Conservation (phyloP, 306 rosid genomes). For the Luffa aegyptiaca region DNA sequence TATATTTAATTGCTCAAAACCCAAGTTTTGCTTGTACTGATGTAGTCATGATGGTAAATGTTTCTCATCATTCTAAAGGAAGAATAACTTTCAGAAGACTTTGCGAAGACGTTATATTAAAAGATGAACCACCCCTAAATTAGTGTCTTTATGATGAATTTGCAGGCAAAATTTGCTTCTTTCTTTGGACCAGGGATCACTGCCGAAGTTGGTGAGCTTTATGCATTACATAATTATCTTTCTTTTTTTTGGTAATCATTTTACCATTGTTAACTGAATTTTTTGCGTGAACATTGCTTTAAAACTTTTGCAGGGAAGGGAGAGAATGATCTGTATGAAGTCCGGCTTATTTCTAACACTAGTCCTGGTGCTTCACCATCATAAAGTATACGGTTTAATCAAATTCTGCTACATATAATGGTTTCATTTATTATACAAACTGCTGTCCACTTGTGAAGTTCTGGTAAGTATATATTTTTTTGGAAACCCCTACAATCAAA, state of each 20-base stretch:
- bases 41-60: background rate
- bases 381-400: constrained; percentile 21
- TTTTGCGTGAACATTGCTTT: background rate
- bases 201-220: constrained; percentile 82
- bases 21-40: background rate
- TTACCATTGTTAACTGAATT: background rate
- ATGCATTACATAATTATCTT: background rate
- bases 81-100: background rate
- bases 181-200: constrained; percentile 92
- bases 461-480: background rate
- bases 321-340: constrained; percentile 60
- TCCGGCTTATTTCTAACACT: constrained; percentile 58
- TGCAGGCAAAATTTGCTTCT: constrained; percentile 77
- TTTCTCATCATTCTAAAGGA: background rate
- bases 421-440: constrained; percentile 22
- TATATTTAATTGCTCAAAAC: background rate
- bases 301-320: constrained; percentile 46
- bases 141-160: constrained; percentile 3
- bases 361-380: constrained; percentile 30
- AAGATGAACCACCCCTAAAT: constrained; percentile 12
- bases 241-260: background rate
- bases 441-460: constrained; percentile 28
- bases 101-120: background rate
- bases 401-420: constrained; percentile 17
- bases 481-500: background rate